Evolutionary conservation across 192 early-diverging fungal species (phyloP).

Genomic region (Gorgonomyces haynaldii): DNA sequence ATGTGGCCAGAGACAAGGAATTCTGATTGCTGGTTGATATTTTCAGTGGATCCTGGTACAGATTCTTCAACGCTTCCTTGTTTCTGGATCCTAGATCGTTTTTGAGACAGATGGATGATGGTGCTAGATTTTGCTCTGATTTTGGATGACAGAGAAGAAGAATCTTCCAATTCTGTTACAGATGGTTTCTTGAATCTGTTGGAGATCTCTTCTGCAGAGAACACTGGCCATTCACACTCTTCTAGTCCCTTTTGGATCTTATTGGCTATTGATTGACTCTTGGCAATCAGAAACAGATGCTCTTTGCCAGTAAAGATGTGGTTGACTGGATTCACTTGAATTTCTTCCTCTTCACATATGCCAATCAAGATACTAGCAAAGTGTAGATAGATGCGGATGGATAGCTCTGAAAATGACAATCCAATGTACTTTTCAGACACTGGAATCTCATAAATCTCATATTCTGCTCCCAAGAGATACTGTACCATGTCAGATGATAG

Average conservation of each 20-base stretch:
- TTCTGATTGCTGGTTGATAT: constrained; percentile 1
- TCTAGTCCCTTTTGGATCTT: background rate
- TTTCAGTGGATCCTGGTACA: background rate
- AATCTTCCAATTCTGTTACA: too few relatives aligned
- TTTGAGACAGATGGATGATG: too few relatives aligned
- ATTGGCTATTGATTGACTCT: constrained; percentile 10
- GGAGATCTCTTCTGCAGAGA: background rate
- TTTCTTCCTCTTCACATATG: constrained; percentile 4
- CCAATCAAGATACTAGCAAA: constrained; percentile 53
- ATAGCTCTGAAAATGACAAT: constrained; percentile 40
- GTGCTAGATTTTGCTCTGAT: too few relatives aligned
- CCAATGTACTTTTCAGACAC: constrained; percentile 35
- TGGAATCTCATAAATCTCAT: constrained; percentile 46
- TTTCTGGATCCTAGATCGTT: background rate
- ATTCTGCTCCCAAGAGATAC: constrained; percentile 45
- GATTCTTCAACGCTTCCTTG: background rate
- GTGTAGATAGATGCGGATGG: constrained; percentile 42
- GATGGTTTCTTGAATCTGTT: too few relatives aligned
- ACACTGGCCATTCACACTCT: background rate
- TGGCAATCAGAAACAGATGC: constrained; percentile 43
- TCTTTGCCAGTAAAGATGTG: constrained; percentile 50
- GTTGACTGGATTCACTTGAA: constrained; percentile 47
- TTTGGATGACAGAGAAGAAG: too few relatives aligned
- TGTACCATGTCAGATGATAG: constrained; percentile 27
- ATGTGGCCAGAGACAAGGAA: constrained; percentile 39